Conservation (phyloP, 202 grass and related monocot species). For the Musa balbisiana region DNA sequence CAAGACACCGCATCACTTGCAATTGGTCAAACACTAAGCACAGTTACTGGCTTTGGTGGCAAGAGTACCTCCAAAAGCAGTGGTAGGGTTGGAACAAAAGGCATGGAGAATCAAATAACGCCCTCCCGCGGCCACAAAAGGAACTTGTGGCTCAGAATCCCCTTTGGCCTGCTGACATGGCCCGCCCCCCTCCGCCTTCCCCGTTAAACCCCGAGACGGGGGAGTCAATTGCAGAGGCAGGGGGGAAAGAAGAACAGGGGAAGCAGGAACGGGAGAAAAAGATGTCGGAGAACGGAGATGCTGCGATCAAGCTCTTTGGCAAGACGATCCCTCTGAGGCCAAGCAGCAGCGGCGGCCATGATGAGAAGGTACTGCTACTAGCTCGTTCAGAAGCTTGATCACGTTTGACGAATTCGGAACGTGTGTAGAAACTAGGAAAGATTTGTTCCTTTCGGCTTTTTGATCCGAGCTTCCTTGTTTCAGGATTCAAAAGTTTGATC, state of each 20-base stretch:
- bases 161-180: conserved; percentile 33
- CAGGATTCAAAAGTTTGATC: neutral
- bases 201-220: neutral
- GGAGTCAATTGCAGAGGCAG: too few relatives aligned
- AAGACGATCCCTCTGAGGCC: conserved; percentile 61
- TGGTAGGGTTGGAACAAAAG: neutral
- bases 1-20: neutral
- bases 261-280: neutral
- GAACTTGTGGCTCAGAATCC: conserved; percentile 81
- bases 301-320: conserved; percentile 82
- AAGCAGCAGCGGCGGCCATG: too few relatives aligned
- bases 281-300: conserved; percentile 17
- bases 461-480: neutral
- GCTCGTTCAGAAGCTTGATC: neutral
- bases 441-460: neutral
- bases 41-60: neutral
- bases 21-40: too few relatives aligned
- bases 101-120: conserved; percentile 58
- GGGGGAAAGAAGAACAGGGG: neutral
- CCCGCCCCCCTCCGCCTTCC: conserved; percentile 18
- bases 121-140: conserved; percentile 56
- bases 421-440: neutral
- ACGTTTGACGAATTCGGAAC: neutral
- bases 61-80: conserved; percentile 1
- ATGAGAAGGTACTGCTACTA: neutral